Evolutionary conservation across 1,139 yeast species (phyloP).

Genomic region (Scheffersomyces illinoinensis): DNA sequence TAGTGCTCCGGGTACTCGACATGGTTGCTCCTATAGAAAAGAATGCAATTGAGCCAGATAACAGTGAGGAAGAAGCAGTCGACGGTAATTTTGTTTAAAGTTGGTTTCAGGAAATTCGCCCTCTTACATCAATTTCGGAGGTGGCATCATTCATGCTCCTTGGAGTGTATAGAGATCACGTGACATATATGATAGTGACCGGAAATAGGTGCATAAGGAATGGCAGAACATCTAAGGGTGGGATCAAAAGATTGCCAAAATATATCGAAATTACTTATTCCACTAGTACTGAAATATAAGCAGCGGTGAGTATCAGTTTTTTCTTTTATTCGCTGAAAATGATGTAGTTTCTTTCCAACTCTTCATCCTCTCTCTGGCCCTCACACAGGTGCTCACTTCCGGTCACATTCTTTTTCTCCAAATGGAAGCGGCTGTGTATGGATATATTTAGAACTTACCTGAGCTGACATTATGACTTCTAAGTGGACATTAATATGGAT

Average conservation of each 20-base stretch:
- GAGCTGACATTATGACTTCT: no score
- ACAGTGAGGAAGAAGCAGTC: background rate
- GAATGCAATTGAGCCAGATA: background rate
- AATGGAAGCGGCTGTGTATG: background rate
- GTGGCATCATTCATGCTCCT: background rate
- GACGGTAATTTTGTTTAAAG: background rate
- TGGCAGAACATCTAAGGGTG: background rate
- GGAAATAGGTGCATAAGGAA: background rate
- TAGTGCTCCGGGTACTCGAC: background rate
- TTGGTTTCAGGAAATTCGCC: background rate
- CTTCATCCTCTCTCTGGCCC: no score
- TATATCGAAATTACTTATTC: no score
- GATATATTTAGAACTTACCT: background rate
- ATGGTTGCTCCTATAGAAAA: background rate
- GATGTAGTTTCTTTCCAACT: no score
- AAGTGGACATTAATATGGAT: no score
- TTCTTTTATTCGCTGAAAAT: background rate
- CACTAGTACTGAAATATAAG: no score
- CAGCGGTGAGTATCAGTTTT: no score
- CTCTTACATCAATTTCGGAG: background rate
- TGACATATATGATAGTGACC: background rate
- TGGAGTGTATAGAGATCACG: background rate
- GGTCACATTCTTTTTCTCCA: background rate
- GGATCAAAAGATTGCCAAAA: background rate
- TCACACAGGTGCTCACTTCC: background rate